Evolutionary conservation across 139 green algal species (phyloP), one percentile per base, ranked within the genome.

Genomic region (Desmodesmus armatus): DNA sequence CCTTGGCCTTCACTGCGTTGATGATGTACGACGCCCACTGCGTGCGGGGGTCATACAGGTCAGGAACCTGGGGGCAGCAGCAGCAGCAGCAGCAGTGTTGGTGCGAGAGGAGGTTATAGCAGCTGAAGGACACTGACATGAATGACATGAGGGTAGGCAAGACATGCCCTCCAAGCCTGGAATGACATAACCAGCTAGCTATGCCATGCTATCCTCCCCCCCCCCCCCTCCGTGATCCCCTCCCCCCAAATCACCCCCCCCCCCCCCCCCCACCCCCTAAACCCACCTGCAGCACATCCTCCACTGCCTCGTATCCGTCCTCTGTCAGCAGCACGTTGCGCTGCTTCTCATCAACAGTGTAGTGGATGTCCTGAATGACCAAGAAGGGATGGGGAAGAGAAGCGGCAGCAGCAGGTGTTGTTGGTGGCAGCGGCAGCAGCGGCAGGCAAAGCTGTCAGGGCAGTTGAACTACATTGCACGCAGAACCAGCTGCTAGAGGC

Each of bases 321-420:
- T 99, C 97, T 2, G 96, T 99, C 40, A 99, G 89, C 80, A 99
- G 87, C 47, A 99, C 92, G 69, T 91, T 96, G 87, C 97, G 96
- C 93, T 99, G 96, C 94, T 99, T 99, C 93, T 99, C 97, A 78
- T 99, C 97, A 78, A 99, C 97, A 0, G 96, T 99, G 95, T 99
- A 99, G 90, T 99, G 97, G 58, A 98, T 78, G 58, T 97, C 97
- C 80, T 81, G 43, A 49, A 29, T 66, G n/a, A n/a, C n/a, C n/a
- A n/a, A n/a, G n/a, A n/a, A n/a, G n/a, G n/a, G 21, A 23, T n/a
- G 53, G 53, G 53, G 53, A 23, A 23, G 53, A 65, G 53, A 23
- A 23, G 2, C 82, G 78, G 63, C 89, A 89, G n/a, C 55, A 99
- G 91, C 27, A 94, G 96, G 29, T 96, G 43, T 99, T 91, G 92